Percentiles rank a stretch among this genome's conserved stretches.
Evolutionary conservation across 2,329 filamentous ascomycete genomes (phyloP).

Genomic region (Reticulascus tulasneorum): DNA sequence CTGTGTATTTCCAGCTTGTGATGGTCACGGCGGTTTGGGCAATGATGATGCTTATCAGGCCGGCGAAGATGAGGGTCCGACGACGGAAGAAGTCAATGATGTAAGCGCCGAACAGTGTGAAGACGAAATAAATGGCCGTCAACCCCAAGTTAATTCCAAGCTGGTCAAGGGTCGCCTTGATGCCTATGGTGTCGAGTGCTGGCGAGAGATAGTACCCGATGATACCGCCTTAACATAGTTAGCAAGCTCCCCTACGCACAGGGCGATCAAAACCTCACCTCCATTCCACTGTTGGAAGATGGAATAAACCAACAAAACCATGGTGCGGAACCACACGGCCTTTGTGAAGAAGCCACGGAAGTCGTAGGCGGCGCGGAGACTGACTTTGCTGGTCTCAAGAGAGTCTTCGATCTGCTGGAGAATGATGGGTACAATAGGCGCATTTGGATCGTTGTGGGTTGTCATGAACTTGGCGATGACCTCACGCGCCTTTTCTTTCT

Average conservation of each 20-base stretch:
- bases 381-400: constrained; percentile 31
- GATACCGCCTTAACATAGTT: constrained; percentile 31
- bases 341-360: constrained; percentile 43
- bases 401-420: constrained; percentile 40
- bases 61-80: constrained; percentile 31
- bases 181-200: constrained; percentile 37
- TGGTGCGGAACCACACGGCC: constrained; percentile 35
- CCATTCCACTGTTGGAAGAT: constrained; percentile 39
- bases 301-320: constrained; percentile 41
- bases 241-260: not conserved
- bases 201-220: constrained; percentile 36
- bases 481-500: constrained; percentile 27
- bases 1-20: constrained; percentile 40
- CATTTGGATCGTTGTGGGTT: constrained; percentile 31
- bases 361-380: constrained; percentile 37
- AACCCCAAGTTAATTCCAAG: constrained; percentile 39
- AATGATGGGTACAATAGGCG: constrained; percentile 37
- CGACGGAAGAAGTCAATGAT: constrained; percentile 38
- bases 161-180: constrained; percentile 29
- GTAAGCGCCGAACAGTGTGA: constrained; percentile 36
- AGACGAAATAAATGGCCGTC: constrained; percentile 41
- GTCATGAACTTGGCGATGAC: constrained; percentile 35
- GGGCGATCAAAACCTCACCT: not conserved
- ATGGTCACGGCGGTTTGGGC: constrained; percentile 42
- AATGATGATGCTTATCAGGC: constrained; percentile 31